Evolutionary conservation across 371 early-diverging fungal species (phyloP).

Genomic region (Entomophthora muscae): DNA sequence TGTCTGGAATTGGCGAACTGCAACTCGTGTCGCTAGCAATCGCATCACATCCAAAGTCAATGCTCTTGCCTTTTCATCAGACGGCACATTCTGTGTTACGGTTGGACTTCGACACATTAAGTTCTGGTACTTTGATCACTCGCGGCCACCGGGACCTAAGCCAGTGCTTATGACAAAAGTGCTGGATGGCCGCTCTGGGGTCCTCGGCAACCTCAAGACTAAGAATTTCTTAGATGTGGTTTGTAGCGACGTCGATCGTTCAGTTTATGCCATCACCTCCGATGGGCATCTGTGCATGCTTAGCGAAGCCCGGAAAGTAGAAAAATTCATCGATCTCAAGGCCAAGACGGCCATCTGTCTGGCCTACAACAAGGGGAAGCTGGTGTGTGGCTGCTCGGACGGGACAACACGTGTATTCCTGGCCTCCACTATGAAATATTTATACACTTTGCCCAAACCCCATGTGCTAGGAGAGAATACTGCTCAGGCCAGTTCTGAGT

Average conservation of each 20-base stretch:
- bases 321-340: conserved; percentile 66
- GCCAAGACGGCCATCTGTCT: conserved; percentile 46
- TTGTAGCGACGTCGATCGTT: conserved; percentile 19
- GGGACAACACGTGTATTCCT: conserved; percentile 60
- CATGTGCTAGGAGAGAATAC: conserved; percentile 38
- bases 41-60: conserved; percentile 43
- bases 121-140: conserved; percentile 54
- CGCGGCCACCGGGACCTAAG: conserved; percentile 8
- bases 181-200: conserved; percentile 54
- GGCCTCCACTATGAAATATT: conserved; percentile 38
- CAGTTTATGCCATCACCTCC: conserved; percentile 36
- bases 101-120: conserved; percentile 62
- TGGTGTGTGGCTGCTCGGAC: conserved; percentile 56
- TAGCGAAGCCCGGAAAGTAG: conserved; percentile 38
- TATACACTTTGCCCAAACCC: conserved; percentile 51
- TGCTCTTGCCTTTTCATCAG: conserved; percentile 39
- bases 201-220: conserved; percentile 45
- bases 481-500: conserved; percentile 11
- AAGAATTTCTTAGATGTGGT: conserved; percentile 52
- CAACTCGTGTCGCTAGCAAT: conserved; percentile 41
- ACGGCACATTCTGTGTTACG: conserved; percentile 56
- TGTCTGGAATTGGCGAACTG: conserved; percentile 67
- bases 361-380: conserved; percentile 30
- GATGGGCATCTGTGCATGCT: conserved; percentile 50
- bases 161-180: conserved; percentile 18